Conservation (phyloP, 2,329 filamentous ascomycete genomes). For the Aspergillus luchuensis region DNA sequence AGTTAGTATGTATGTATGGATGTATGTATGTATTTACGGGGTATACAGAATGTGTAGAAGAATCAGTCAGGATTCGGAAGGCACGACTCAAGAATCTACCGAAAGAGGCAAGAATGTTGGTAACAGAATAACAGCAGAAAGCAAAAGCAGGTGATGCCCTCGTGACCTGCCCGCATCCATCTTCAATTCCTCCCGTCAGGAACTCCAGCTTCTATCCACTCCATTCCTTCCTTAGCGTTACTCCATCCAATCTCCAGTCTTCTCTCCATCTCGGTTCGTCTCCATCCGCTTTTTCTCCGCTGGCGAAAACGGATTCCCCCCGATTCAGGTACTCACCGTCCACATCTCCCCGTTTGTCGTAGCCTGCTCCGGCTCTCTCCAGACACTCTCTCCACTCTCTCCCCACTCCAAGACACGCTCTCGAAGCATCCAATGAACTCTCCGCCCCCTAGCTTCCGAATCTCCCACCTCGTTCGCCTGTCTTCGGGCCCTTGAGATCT, state of each 20-base stretch:
- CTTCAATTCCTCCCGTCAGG: background rate
- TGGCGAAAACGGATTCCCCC: background rate
- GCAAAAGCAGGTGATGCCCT: background rate
- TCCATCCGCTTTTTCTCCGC: background rate
- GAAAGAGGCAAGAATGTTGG: background rate
- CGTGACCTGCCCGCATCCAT: background rate
- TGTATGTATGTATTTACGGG: too few relatives aligned
- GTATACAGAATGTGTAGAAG: background rate
- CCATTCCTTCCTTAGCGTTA: background rate
- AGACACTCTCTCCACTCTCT: conserved; percentile 9
- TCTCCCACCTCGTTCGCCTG: conserved; percentile 25
- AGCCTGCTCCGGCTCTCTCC: background rate
- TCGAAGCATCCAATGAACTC: conserved; percentile 27
- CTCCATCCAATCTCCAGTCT: background rate
- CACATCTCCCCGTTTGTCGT: background rate
- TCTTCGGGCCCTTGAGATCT: conserved; percentile 28
- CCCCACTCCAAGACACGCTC: conserved; percentile 28
- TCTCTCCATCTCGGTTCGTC: background rate
- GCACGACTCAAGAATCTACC: too few relatives aligned
- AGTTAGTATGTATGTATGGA: background rate
- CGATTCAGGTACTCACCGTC: conserved; percentile 1
- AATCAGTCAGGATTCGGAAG: too few relatives aligned
- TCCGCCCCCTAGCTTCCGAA: conserved; percentile 26
- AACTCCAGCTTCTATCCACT: background rate
- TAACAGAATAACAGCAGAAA: background rate